Evolutionary conservation across 164 flowering plant species (phyloP).

Genomic region (Magnolia sinica): DNA sequence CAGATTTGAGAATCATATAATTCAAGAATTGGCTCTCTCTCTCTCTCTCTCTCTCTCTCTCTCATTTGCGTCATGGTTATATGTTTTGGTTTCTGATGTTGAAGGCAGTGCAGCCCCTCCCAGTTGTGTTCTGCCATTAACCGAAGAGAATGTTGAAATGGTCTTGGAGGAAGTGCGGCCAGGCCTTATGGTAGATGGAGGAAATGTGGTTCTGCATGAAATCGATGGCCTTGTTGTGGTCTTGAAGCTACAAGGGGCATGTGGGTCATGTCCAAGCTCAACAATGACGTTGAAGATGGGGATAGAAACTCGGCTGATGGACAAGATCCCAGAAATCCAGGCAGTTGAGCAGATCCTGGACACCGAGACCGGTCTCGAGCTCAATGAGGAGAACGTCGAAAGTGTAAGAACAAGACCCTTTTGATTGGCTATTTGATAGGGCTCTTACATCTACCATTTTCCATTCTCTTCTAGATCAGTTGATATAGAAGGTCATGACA

Average conservation of each 20-base stretch:
- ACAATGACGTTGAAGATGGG: slow-evolving; percentile 89
- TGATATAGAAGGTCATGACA: too few relatives aligned
- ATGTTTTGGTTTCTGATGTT: slow-evolving; percentile 6
- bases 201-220: slow-evolving; percentile 87
- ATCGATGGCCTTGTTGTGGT: slow-evolving; percentile 88
- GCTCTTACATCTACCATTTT: not conserved
- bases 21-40: too few relatives aligned
- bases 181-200: slow-evolving; percentile 89
- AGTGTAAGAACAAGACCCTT: slow-evolving; percentile 44
- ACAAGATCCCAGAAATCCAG: slow-evolving; percentile 79
- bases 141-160: slow-evolving; percentile 88
- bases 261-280: slow-evolving; percentile 97
- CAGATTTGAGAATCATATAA: not conserved
- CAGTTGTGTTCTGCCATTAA: slow-evolving; percentile 53
- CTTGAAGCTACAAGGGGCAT: slow-evolving; percentile 90
- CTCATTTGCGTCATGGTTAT: not conserved
- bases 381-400: slow-evolving; percentile 81
- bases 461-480: not conserved
- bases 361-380: slow-evolving; percentile 81
- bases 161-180: slow-evolving; percentile 87
- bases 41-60: not conserved
- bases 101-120: slow-evolving; percentile 24
- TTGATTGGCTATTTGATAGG: not conserved
- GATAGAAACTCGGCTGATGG: slow-evolving; percentile 73
- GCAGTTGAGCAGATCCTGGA: slow-evolving; percentile 89